Evolutionary conservation across 2,329 filamentous ascomycete genomes (phyloP).

Genomic region (Diaporthe humulicola): DNA sequence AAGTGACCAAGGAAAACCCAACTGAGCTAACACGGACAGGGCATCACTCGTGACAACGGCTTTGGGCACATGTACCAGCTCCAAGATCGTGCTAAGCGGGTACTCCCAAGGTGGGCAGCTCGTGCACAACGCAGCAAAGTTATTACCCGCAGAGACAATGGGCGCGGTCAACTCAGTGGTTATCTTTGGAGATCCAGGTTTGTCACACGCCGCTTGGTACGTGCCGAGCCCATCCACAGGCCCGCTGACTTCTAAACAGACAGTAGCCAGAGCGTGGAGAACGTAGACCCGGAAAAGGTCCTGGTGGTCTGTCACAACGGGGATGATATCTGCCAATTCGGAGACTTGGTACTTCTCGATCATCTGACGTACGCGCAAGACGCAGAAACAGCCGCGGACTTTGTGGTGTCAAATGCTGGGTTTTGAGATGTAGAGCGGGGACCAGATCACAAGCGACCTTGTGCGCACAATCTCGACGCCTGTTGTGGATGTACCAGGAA

Average conservation of each 20-base stretch:
- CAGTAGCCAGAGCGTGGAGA: constrained; percentile 40
- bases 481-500: no score
- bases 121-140: constrained; percentile 45
- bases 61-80: constrained; percentile 52
- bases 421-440: neutral
- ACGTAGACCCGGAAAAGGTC: constrained; percentile 38
- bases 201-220: neutral
- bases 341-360: constrained; percentile 42
- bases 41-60: constrained; percentile 48
- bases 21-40: constrained; percentile 45
- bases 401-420: constrained; percentile 39
- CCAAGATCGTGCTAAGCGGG: constrained; percentile 57
- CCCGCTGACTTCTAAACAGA: constrained; percentile 27
- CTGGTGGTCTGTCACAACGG: constrained; percentile 43
- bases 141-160: constrained; percentile 40
- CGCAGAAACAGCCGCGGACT: constrained; percentile 43
- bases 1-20: accelerated
- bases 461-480: neutral
- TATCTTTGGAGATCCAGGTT: constrained; percentile 48
- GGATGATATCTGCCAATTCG: constrained; percentile 46
- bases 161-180: constrained; percentile 45
- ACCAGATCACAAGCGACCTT: neutral
- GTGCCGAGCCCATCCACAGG: accelerated
- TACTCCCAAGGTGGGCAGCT: constrained; percentile 51
- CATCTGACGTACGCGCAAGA: constrained; percentile 47